These are phyloP conservation scores for Phycomyces blakesleeanus DNA, from an alignment of 192 early-diverging fungal genomes.

Conservation along the genomic window DNA sequence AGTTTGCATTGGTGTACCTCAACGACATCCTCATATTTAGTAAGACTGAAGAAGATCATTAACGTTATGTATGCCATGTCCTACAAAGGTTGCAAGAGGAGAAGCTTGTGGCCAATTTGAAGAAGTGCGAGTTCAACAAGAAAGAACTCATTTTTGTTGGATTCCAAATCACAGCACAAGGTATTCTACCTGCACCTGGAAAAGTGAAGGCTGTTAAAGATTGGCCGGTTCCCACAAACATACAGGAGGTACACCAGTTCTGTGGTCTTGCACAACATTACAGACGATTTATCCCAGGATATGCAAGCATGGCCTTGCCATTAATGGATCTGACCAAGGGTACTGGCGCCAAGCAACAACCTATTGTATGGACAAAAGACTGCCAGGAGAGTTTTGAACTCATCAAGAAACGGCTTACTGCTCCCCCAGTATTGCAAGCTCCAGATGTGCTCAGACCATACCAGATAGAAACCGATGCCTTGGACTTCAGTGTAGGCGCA, in stretches of 20 bases:
- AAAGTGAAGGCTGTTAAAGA: conserved; percentile 19
- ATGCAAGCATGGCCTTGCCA: conserved; percentile 11
- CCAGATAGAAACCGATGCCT: background rate
- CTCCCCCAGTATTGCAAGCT: background rate
- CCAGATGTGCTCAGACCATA: conserved; percentile 5
- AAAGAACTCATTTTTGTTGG: conserved; percentile 22
- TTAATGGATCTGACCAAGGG: conserved; percentile 9
- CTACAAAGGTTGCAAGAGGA: conserved; percentile 16
- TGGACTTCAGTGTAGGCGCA: no score
- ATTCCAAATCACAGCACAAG: conserved; percentile 14
- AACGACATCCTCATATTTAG: conserved; percentile 42
- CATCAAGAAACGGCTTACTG: background rate
- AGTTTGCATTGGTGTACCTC: conserved; percentile 35
- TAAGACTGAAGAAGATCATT: conserved; percentile 30
- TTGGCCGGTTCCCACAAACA: conserved; percentile 15
- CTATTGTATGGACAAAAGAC: conserved; percentile 1
- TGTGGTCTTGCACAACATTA: conserved; percentile 25
- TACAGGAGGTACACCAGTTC: conserved; percentile 15
- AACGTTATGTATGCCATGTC: conserved; percentile 18
- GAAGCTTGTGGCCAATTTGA: conserved; percentile 2
- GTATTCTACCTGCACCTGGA: conserved; percentile 18
- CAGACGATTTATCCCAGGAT: conserved; percentile 17
- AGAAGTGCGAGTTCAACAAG: conserved; percentile 15
- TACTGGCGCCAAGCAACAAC: background rate
- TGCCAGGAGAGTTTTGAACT: conserved; percentile 4